Evolutionary conservation across 768 basidiomycete species (phyloP).

Genomic region (Mrakia gelida): DNA sequence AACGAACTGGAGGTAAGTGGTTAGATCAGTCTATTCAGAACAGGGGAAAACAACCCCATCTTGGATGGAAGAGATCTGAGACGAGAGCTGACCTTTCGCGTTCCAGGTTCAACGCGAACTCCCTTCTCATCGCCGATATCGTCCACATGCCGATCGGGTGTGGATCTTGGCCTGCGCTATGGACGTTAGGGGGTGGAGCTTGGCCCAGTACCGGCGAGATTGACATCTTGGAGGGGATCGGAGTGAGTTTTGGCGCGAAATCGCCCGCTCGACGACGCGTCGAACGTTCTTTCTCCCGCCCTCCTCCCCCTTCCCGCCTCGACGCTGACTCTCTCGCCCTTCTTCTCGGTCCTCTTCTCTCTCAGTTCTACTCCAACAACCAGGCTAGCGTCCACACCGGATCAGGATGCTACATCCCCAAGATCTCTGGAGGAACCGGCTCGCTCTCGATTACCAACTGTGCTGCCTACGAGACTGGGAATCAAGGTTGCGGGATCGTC

Average conservation of each 20-base stretch:
- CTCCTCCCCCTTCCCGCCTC: too few relatives aligned
- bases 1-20: slow-evolving; percentile 1
- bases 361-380: not conserved
- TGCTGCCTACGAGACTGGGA: slow-evolving; percentile 41
- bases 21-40: too few relatives aligned
- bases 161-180: slow-evolving; percentile 18
- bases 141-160: slow-evolving; percentile 19
- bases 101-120: slow-evolving; percentile 5
- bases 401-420: slow-evolving; percentile 44
- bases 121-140: slow-evolving; percentile 21
- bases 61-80: not conserved
- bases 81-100: not conserved
- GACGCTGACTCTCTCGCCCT: not conserved
- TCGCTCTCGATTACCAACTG: slow-evolving; percentile 42
- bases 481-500: slow-evolving; percentile 73
- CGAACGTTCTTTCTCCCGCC: not conserved
- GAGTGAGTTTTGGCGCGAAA: too few relatives aligned
- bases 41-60: too few relatives aligned
- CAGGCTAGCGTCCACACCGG: not conserved
- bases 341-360: not conserved
- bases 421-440: slow-evolving; percentile 52
- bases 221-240: slow-evolving; percentile 28
- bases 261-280: too few relatives aligned
- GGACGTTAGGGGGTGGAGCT: slow-evolving; percentile 44
- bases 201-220: slow-evolving; percentile 37